Evolutionary conservation across 257 asterid genomes (phyloP).

Genomic region (Penstemon newberryi): DNA sequence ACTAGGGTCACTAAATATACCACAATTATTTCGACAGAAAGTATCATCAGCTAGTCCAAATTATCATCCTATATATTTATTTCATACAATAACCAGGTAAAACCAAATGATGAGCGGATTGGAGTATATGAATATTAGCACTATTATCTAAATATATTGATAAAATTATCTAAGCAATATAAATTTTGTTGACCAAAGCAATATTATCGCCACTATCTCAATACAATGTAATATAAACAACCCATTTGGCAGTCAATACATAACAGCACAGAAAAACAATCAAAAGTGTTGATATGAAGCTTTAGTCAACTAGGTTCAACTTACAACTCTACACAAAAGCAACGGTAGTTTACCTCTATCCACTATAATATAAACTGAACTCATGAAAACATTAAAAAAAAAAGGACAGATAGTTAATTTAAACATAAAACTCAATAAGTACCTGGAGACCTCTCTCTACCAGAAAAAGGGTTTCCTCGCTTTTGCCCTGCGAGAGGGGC

Average conservation of each 20-base stretch:
- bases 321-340: neutral
- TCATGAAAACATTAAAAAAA: neutral
- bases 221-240: conserved; percentile 4
- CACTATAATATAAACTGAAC: neutral
- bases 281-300: conserved; percentile 1
- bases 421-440: conserved; percentile 18
- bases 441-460: conserved; percentile 68
- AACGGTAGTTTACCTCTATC: neutral
- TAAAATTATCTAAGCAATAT: no score
- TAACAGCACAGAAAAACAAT: neutral
- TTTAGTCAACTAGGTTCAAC: conserved; percentile 1
- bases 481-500: conserved; percentile 67
- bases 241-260: neutral
- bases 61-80: neutral
- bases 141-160: neutral
- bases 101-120: neutral
- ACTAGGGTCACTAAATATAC: neutral
- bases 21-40: neutral
- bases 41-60: neutral
- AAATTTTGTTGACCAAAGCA: no score
- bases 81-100: neutral
- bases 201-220: neutral
- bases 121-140: neutral
- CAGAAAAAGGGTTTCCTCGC: conserved; percentile 61
- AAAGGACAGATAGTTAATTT: neutral